Evolutionary conservation across 2,329 filamentous ascomycete species (phyloP).

Genomic region (Scolecobasidium constrictum): DNA sequence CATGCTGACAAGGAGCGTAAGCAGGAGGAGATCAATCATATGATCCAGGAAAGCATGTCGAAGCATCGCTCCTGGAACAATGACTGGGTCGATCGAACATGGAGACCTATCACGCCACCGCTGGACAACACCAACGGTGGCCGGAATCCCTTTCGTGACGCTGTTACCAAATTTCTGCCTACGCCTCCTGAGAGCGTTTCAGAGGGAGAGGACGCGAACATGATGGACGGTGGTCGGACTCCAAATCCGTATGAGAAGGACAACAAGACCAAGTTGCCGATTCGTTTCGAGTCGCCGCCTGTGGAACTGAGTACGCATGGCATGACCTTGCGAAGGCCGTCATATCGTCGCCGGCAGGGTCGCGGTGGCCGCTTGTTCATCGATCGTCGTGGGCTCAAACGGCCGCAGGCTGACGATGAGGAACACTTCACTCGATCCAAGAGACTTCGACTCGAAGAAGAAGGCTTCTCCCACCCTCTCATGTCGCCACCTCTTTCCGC

Average conservation of each 20-base stretch:
- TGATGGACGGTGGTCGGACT: conserved; percentile 9
- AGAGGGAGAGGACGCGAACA: conserved; percentile 52
- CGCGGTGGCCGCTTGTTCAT: conserved; percentile 79
- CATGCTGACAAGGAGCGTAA: conserved; percentile 71
- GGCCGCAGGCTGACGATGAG: not conserved
- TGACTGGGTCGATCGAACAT: conserved; percentile 78
- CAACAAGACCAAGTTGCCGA: conserved; percentile 18
- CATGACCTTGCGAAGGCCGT: conserved; percentile 31
- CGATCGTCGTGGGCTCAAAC: conserved; percentile 51
- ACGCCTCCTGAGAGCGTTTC: conserved; percentile 34
- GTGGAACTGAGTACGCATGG: conserved; percentile 17
- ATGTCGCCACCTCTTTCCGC: conserved; percentile 6
- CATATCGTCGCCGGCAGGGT: conserved; percentile 75
- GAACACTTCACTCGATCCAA: conserved; percentile 6
- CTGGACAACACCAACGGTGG: conserved; percentile 35
- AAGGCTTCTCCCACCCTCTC: not conserved
- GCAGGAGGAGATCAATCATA: conserved; percentile 66
- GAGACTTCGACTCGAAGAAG: not conserved
- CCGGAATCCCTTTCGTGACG: conserved; percentile 28
- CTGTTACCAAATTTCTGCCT: conserved; percentile 27
- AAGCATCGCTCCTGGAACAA: conserved; percentile 90
- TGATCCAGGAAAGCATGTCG: conserved; percentile 77
- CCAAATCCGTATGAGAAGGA: conserved; percentile 6
- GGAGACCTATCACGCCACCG: conserved; percentile 71
- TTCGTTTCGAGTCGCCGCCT: conserved; percentile 27